These are phyloP conservation scores for Ceratocystis ficicola DNA, from an alignment of 2,329 filamentous ascomycete genomes.

Conservation along the genomic window DNA sequence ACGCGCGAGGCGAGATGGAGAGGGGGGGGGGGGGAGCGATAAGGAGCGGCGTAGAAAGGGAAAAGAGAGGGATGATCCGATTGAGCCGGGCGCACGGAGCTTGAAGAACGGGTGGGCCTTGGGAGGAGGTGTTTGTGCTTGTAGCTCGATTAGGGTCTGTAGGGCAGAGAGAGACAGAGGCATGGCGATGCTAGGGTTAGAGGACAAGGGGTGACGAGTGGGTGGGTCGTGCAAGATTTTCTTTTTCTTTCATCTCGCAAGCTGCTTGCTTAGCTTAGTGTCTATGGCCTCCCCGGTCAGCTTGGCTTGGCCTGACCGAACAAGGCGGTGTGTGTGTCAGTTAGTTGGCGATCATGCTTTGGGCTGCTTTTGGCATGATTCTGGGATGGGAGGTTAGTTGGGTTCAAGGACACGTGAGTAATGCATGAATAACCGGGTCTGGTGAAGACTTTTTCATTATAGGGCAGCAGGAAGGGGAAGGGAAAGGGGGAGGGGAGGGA, in stretches of 20 bases:
- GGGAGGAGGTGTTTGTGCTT: not conserved
- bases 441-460: too few relatives aligned
- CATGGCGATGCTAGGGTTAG: not conserved
- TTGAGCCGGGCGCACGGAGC: not conserved
- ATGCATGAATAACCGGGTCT: too few relatives aligned
- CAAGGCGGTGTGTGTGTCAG: not conserved
- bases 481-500: too few relatives aligned
- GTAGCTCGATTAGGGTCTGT: not conserved
- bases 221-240: not conserved
- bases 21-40: too few relatives aligned
- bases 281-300: too few relatives aligned
- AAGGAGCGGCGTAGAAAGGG: not conserved
- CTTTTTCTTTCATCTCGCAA: not conserved
- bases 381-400: not conserved
- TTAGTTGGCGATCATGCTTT: not conserved
- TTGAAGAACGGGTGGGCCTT: not conserved
- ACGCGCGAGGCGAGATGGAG: not conserved
- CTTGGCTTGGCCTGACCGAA: too few relatives aligned
- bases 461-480: too few relatives aligned
- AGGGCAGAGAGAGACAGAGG: constrained; percentile 11
- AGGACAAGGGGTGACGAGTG: not conserved
- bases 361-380: not conserved
- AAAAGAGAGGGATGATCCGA: constrained; percentile 1
- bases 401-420: too few relatives aligned
- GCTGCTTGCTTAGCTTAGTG: not conserved